Evolutionary conservation across 1,139 yeast genomes (phyloP), one percentile per base, ranked within the genome.

Genomic region (Hansenula anomala): DNA sequence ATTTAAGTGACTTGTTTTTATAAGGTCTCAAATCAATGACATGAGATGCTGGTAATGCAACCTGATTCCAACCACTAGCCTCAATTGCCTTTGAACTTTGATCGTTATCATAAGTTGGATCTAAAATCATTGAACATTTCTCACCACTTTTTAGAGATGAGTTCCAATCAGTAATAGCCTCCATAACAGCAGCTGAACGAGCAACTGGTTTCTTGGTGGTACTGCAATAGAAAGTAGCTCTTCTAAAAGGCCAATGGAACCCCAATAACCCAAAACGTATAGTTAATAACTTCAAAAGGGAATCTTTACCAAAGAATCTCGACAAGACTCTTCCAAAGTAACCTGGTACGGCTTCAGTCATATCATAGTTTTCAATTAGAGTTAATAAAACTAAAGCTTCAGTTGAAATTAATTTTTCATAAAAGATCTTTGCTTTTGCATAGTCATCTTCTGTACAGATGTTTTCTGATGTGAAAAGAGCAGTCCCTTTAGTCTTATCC

Each of bases 221-320:
- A 26, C 66, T 53, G 22, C 68, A 61, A 46, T 63, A 69, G 42
- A 67, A 64, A 6, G 67, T 64, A 6, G 69, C 54, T 46, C 69
- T 63, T 28, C 68, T 55, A 45, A 68, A 68, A n/a, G 73, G 73
- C 73, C 73, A 68, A 43, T 69, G 73, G 43, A 68, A 67, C 3
- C 69, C 73, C 27, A 68, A 45, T 23, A 68, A 51, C 2, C 73
- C 73, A 52, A 68, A 52, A 25, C 67, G 58, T 18, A 68, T 60
- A 35, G 67, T 61, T 19, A 66, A 46, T 4, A 64, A 49, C 41
- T 64, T 62, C 41, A 50, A 50, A 20, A 43, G 48, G 2, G 70
- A 59, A 12, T 56, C 45, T 23, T 56, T 49, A 6, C 73, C 73
- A 30, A 67, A 51, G n/a, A 42, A 39, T 29, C 44, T 45, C n/a